Percentiles rank a stretch among this genome's conserved stretches.
Evolutionary conservation across 805 yeast species (phyloP).

Genomic region (Yarrowia sp.): DNA sequence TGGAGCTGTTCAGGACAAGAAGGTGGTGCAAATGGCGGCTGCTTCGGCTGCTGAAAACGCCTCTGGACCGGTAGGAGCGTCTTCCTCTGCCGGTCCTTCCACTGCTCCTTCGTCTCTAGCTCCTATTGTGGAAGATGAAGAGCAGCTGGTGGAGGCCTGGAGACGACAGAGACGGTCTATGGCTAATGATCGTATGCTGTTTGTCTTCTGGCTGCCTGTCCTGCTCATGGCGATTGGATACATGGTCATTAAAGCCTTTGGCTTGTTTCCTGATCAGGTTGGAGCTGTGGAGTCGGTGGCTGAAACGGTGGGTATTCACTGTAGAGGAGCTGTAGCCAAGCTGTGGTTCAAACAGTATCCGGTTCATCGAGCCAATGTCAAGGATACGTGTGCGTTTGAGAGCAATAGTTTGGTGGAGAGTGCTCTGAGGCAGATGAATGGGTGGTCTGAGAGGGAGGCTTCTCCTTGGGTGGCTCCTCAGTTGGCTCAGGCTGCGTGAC

Average conservation of each 20-base stretch:
- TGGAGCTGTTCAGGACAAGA: neutral
- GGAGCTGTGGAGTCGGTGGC: slow-evolving; percentile 5
- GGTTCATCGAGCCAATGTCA: neutral
- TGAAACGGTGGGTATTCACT: slow-evolving; percentile 4
- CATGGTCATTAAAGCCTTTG: slow-evolving; percentile 47
- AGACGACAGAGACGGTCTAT: slow-evolving; percentile 45
- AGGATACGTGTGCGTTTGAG: slow-evolving; percentile 11
- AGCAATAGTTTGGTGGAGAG: slow-evolving; percentile 3
- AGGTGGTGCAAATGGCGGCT: neutral
- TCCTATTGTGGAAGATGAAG: slow-evolving; percentile 30
- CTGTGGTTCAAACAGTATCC: slow-evolving; percentile 23
- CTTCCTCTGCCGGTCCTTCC: slow-evolving; percentile 8
- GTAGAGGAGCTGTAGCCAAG: slow-evolving; percentile 18
- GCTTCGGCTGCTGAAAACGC: slow-evolving; percentile 22
- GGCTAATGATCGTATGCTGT: slow-evolving; percentile 74
- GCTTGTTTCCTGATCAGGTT: slow-evolving; percentile 44
- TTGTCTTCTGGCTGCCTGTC: slow-evolving; percentile 90
- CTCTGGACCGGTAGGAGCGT: slow-evolving; percentile 17
- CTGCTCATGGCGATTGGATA: slow-evolving; percentile 41
- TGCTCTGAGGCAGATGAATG: slow-evolving; percentile 20
- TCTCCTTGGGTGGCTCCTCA: too few species aligned
- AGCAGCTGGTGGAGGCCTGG: slow-evolving; percentile 39
- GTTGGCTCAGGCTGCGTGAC: slow-evolving; percentile 8
- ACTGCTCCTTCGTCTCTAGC: slow-evolving; percentile 5
- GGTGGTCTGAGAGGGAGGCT: slow-evolving; percentile 18